Evolutionary conservation across 176 grass and related monocot genomes (phyloP), one percentile per base, ranked within the genome.

Genomic region (Thinopyrum elongatum): DNA sequence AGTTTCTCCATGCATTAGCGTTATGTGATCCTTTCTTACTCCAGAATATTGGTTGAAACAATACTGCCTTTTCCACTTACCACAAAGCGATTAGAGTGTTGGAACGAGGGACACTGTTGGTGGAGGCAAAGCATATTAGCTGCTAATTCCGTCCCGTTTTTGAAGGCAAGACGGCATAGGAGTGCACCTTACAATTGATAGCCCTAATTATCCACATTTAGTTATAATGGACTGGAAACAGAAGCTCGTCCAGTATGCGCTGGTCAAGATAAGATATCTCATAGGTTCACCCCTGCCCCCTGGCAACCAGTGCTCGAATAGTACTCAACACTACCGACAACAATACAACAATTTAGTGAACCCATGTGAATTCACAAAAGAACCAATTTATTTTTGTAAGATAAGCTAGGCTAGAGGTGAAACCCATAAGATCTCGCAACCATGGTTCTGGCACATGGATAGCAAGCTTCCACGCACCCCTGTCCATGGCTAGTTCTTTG

Each of bases 1-100:
- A 13, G 6, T 29, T 72, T 55, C 76, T 70, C 55, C 33, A 28
- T 87, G 65, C 46, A 12, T 70, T 64, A 61, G 58, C 22, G 39
- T 79, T 42, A 33, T 58, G 33, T 59, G 42, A 41, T 76, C 84
- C 62, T 49, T 69, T 80, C n/a, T 65, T 79, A 66, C 44, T 80
- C 65, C 21, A 21, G 87, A 89, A 49, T 80, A 57, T 84, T 80
- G 19, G 41, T 47, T 73, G 78, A 84, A 36, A 79, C 44, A 58
- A 58, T 19, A 55, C 12, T 22, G 53, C 65, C 44, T 61, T 70
- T 83, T 77, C 41, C 70, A 66, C 30, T 39, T 65, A 38, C 2
- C 28, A 78, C 51, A 70, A 31, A 42, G 8, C 46, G 27, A 15
- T 60, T 34, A 33, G 38, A 29, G 46, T 77, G 49, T 33, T 19